Evolutionary conservation across 2,329 filamentous ascomycete species (phyloP).

Genomic region (Elsinoe batatas): DNA sequence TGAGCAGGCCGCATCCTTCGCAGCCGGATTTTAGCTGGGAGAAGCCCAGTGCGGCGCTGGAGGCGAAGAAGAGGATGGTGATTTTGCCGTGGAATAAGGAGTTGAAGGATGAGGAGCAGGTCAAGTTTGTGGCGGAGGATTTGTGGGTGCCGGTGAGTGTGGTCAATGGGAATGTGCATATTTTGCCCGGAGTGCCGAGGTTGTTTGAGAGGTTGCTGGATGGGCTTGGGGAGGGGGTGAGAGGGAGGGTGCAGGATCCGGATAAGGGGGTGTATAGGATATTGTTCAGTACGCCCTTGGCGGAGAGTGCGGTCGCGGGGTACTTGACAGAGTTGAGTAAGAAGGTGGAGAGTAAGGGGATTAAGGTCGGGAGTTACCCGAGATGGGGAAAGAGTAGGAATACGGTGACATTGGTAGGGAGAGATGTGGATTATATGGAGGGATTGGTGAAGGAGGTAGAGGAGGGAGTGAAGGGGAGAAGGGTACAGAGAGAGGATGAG

Average conservation of each 20-base stretch:
- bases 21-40: slow-evolving; percentile 79
- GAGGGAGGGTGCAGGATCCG: slow-evolving; percentile 65
- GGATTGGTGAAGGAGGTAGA: slow-evolving; percentile 69
- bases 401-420: slow-evolving; percentile 77
- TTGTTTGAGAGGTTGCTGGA: slow-evolving; percentile 74
- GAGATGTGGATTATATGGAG: slow-evolving; percentile 68
- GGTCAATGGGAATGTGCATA: slow-evolving; percentile 88
- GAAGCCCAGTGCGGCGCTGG: slow-evolving; percentile 63
- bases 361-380: slow-evolving; percentile 95
- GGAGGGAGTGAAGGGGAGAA: slow-evolving; percentile 61
- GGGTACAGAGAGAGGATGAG: slow-evolving; percentile 59
- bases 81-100: slow-evolving; percentile 68
- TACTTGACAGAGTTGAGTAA: slow-evolving; percentile 73
- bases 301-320: slow-evolving; percentile 74
- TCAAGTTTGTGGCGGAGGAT: slow-evolving; percentile 67
- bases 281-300: slow-evolving; percentile 74
- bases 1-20: slow-evolving; percentile 63
- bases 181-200: slow-evolving; percentile 79
- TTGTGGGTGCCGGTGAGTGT: slow-evolving; percentile 85
- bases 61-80: slow-evolving; percentile 84
- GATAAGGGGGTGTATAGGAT: slow-evolving; percentile 71
- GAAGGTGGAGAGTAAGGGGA: slow-evolving; percentile 60
- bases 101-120: slow-evolving; percentile 53
- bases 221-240: slow-evolving; percentile 59
- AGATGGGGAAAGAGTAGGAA: slow-evolving; percentile 81